Evolutionary conservation across 2,329 filamentous ascomycete genomes (phyloP).

Genomic region (Colletotrichum musicola): DNA sequence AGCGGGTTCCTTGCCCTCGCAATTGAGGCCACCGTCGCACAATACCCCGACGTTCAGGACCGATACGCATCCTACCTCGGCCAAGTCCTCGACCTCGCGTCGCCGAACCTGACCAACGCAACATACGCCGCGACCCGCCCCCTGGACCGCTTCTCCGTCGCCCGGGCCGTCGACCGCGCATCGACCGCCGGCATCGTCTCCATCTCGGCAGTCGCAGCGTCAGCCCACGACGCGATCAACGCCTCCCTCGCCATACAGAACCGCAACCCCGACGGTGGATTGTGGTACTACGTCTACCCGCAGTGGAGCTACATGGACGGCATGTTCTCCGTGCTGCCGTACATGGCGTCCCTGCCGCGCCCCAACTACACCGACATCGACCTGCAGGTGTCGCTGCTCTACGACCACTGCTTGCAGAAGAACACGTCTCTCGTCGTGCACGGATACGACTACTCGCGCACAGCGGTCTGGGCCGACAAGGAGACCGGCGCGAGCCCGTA

Average conservation of each 20-base stretch:
- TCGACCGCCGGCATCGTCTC: not conserved
- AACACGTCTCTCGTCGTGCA: constrained; percentile 34
- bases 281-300: constrained; percentile 59
- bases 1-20: constrained; percentile 42
- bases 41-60: constrained; percentile 34
- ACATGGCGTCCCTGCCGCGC: constrained; percentile 43
- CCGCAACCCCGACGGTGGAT: constrained; percentile 49
- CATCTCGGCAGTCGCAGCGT: constrained; percentile 16
- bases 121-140: constrained; percentile 37
- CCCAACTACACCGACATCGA: constrained; percentile 42
- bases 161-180: constrained; percentile 37
- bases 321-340: constrained; percentile 63
- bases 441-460: constrained; percentile 39
- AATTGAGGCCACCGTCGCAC: constrained; percentile 35
- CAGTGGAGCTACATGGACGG: constrained; percentile 67
- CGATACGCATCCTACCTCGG: constrained; percentile 36
- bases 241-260: constrained; percentile 41
- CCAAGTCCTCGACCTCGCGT: constrained; percentile 37
- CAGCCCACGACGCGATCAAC: constrained; percentile 39
- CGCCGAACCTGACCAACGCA: constrained; percentile 34
- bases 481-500: constrained; percentile 39
- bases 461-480: constrained; percentile 37
- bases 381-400: constrained; percentile 40
- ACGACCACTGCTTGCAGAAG: constrained; percentile 33
- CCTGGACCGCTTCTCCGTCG: constrained; percentile 44